These are phyloP conservation scores for Pulveroboletus ravenelii DNA, from an alignment of 768 basidiomycete genomes.

Conservation along the genomic window DNA sequence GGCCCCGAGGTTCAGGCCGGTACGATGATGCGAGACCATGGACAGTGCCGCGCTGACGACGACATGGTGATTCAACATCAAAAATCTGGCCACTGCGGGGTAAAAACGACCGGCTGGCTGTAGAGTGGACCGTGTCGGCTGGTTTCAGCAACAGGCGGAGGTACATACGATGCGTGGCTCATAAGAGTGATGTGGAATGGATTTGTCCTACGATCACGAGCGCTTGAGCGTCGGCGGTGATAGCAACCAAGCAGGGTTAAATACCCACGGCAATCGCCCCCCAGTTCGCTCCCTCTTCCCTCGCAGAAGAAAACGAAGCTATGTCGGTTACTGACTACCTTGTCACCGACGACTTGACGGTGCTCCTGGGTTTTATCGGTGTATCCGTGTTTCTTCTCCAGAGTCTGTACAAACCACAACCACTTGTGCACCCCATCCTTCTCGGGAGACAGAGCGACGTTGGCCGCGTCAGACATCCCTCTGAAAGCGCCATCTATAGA, in stretches of 20 bases:
- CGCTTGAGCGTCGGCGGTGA: not conserved
- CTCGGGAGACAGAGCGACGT: constrained; percentile 91
- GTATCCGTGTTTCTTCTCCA: constrained; percentile 74
- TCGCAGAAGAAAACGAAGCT: constrained; percentile 15
- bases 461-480: constrained; percentile 70
- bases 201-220: not conserved
- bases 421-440: constrained; percentile 89
- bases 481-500: constrained; percentile 84
- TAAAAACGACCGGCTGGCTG: not conserved
- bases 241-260: not conserved
- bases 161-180: not conserved
- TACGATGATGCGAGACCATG: not conserved
- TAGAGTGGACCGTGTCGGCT: not conserved
- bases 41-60: not conserved
- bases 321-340: constrained; percentile 53
- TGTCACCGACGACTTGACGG: constrained; percentile 74
- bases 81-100: not conserved
- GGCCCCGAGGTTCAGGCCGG: not conserved
- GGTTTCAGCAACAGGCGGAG: not conserved
- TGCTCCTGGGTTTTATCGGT: constrained; percentile 69
- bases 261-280: constrained; percentile 6
- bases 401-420: constrained; percentile 75
- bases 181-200: not conserved
- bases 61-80: not conserved
- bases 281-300: not conserved